phyloP scores from a whole-genome alignment of 169 alveolate genomes.

The Cryptosporidium baileyi region DNA sequence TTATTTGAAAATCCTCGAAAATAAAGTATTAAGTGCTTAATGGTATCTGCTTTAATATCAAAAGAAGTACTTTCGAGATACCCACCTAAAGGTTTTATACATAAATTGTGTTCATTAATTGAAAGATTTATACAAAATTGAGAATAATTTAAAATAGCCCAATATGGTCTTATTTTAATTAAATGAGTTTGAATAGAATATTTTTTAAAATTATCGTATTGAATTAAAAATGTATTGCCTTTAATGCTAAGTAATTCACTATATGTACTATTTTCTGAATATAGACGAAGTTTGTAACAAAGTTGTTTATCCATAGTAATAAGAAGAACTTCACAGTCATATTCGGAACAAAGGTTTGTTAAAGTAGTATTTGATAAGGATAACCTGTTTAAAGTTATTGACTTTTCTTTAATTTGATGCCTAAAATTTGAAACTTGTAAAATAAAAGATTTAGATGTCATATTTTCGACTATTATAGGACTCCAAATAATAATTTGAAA shows the following conservation, averaged over 20 bases:
- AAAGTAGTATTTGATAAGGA: neutral
- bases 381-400: too few species aligned
- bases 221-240: neutral
- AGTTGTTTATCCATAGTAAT: neutral
- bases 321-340: neutral
- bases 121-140: neutral
- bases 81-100: neutral
- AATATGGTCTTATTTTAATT: neutral
- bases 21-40: neutral
- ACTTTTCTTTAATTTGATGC: neutral
- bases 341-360: neutral
- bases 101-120: neutral
- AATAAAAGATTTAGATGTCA: neutral
- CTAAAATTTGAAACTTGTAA: neutral
- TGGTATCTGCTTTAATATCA: neutral
- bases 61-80: neutral
- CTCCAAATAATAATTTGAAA: neutral
- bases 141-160: conserved; percentile 5
- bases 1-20: neutral
- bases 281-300: too few species aligned
- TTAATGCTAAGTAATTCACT: neutral
- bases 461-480: neutral
- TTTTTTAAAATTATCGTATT: neutral
- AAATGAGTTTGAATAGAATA: neutral
- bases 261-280: too few species aligned